Conservation (phyloP, 83 land plant genomes). For the Picea mariana region DNA sequence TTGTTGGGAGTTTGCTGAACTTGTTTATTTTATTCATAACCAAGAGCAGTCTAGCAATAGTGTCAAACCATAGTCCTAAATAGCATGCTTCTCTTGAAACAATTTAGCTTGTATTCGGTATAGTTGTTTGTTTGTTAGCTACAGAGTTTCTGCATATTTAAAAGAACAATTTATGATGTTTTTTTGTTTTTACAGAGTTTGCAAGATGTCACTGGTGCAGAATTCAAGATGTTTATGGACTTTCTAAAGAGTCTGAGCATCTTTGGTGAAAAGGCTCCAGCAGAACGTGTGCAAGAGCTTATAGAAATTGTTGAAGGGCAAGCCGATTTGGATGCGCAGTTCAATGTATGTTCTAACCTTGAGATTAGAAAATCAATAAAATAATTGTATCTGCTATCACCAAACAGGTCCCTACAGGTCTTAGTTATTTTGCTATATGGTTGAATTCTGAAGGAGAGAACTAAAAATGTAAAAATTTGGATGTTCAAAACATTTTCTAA, state of each 20-base stretch:
- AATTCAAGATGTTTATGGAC: slow-evolving; percentile 98
- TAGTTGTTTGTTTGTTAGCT: not conserved
- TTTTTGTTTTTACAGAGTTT: slow-evolving; percentile 64
- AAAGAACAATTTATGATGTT: not conserved
- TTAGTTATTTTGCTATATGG: no score
- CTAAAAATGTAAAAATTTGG: no score
- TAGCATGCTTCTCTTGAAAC: not conserved
- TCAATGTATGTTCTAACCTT: slow-evolving; percentile 61
- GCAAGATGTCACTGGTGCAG: slow-evolving; percentile 98
- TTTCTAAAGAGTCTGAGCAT: slow-evolving; percentile 84
- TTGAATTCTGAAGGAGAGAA: no score
- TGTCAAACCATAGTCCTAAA: not conserved
- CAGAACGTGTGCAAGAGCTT: slow-evolving; percentile 88
- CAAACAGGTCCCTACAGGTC: no score
- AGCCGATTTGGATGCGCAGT: slow-evolving; percentile 94
- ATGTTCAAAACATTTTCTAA: no score
- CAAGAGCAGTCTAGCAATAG: slow-evolving; percentile 1
- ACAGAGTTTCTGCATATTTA: not conserved
- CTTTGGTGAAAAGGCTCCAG: slow-evolving; percentile 87
- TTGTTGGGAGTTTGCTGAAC: no score
- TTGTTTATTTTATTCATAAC: not conserved
- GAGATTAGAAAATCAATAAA: not conserved
- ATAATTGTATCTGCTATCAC: no score
- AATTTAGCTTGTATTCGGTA: not conserved
- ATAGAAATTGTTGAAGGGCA: slow-evolving; percentile 94